These are phyloP conservation scores for Coniochaeta sp. DNA, from an alignment of 2,329 filamentous ascomycete genomes.

Conservation along the genomic window DNA sequence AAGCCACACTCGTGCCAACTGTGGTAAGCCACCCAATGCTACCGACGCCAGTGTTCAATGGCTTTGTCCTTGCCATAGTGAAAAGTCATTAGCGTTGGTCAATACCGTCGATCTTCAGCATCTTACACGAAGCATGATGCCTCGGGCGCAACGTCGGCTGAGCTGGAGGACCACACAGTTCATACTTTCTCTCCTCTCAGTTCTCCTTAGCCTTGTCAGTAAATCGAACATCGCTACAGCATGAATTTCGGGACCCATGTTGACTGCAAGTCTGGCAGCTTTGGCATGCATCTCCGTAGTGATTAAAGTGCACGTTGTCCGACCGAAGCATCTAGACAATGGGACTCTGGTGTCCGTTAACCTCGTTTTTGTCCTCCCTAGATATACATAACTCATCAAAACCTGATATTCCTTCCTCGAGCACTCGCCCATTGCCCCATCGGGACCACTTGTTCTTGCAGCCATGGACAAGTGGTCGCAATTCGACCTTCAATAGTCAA, in stretches of 20 bases:
- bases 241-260: neutral
- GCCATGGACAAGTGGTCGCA: too few species aligned
- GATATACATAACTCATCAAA: too few species aligned
- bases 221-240: neutral
- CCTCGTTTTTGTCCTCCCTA: too few species aligned
- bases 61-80: conserved; percentile 1
- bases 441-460: too few species aligned
- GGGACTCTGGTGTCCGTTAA: too few species aligned
- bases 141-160: neutral
- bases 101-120: neutral
- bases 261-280: neutral
- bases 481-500: too few species aligned
- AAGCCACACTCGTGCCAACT: conserved; percentile 17
- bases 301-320: too few species aligned
- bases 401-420: too few species aligned
- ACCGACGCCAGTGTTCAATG: conserved; percentile 3
- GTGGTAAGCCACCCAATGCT: conserved; percentile 4
- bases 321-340: too few species aligned
- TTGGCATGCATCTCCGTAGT: too few species aligned
- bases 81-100: neutral
- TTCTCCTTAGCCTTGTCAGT: neutral
- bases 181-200: neutral
- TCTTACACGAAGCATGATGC: neutral
- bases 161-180: neutral
- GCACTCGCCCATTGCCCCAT: too few species aligned